These are phyloP conservation scores for Lithospermum erythrorhizon DNA, from an alignment of 257 asterid genomes.

Conservation along the genomic window DNA sequence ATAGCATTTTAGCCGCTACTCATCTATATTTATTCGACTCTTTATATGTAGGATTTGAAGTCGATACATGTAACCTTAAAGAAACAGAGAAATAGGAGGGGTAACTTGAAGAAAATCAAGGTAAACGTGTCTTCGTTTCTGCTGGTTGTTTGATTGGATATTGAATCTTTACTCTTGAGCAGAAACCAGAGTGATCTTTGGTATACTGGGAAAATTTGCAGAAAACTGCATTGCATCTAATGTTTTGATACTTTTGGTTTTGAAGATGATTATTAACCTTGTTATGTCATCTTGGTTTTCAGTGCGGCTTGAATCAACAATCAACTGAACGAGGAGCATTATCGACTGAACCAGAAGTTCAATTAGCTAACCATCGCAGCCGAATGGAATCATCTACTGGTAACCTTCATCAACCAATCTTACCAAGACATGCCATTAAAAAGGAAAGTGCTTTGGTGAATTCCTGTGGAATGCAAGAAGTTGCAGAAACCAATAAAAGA, in stretches of 20 bases:
- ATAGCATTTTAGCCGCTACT: not conserved
- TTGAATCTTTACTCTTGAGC: not conserved
- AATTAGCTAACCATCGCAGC: slow-evolving; percentile 3
- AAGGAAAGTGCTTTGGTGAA: slow-evolving; percentile 6
- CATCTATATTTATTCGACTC: not conserved
- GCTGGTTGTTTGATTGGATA: too few species aligned
- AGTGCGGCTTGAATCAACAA: slow-evolving; percentile 22
- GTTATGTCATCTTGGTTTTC: not conserved
- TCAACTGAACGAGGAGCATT: slow-evolving; percentile 3
- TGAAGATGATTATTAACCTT: not conserved
- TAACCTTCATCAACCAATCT: not conserved
- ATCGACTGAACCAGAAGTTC: not conserved
- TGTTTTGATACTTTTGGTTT: not conserved
- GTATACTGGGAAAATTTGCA: too few species aligned
- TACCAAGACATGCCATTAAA: slow-evolving; percentile 11
- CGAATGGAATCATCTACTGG: slow-evolving; percentile 11
- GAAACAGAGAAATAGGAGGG: slow-evolving; percentile 19
- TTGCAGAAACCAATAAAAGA: slow-evolving; percentile 1
- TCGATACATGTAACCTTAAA: slow-evolving; percentile 15
- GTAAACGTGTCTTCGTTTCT: slow-evolving; percentile 6
- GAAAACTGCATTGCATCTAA: too few species aligned
- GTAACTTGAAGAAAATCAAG: slow-evolving; percentile 27
- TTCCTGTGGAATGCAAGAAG: slow-evolving; percentile 4
- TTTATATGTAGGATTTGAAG: slow-evolving; percentile 18
- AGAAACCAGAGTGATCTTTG: not conserved